Evolutionary conservation across 352 stramenopile species (phyloP).

Genomic region (Blastocystis sp.): DNA sequence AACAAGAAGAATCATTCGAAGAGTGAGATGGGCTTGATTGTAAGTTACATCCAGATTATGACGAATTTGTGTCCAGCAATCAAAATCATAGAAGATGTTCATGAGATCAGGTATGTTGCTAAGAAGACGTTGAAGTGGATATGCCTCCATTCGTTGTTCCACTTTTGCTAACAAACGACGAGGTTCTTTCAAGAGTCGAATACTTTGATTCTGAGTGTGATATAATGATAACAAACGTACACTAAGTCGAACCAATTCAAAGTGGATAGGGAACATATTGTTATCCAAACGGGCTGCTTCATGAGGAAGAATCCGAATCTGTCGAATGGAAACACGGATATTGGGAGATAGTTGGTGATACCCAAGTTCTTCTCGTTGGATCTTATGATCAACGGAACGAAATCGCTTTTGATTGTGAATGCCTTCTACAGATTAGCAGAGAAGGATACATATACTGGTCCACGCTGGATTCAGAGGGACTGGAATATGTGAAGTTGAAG

Average conservation of each 20-base stretch:
- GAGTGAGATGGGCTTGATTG: not conserved
- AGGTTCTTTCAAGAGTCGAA: not conserved
- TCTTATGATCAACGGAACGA: not conserved
- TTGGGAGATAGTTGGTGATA: not conserved
- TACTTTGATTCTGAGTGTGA: not conserved
- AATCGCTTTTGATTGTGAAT: not conserved
- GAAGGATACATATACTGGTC: not conserved
- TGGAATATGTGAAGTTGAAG: not conserved
- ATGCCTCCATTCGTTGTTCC: not conserved
- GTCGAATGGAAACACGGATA: not conserved
- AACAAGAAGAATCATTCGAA: constrained; percentile 9
- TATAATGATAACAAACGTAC: not conserved
- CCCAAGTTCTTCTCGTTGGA: not conserved
- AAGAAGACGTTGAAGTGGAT: not conserved
- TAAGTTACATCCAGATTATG: constrained; percentile 2
- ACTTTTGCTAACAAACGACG: not conserved
- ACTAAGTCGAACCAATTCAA: not conserved
- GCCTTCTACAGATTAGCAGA: not conserved
- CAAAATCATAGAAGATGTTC: not conserved
- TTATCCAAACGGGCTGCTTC: not conserved
- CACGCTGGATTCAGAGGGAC: not conserved
- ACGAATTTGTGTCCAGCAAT: constrained; percentile 3
- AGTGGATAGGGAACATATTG: not conserved
- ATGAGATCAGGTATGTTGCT: not conserved
- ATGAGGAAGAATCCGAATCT: not conserved